phyloP scores from a whole-genome alignment of 2,329 filamentous ascomycete genomes.

The Fusarium stilboides region DNA sequence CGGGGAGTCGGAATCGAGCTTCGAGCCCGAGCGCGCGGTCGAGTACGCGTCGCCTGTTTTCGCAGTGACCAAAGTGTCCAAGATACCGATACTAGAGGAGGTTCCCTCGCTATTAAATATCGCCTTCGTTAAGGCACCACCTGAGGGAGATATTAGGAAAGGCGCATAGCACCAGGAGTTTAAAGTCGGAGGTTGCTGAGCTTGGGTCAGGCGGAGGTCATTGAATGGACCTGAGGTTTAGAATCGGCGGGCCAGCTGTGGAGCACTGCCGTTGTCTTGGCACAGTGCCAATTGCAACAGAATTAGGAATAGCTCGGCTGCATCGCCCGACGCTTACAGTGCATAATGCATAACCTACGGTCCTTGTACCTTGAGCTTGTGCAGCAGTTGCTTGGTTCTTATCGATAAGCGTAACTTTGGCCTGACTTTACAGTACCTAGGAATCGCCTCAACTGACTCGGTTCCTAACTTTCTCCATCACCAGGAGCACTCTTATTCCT shows the following conservation, averaged over 20 bases:
- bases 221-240: slow-evolving; percentile 42
- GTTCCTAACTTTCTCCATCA: slow-evolving; percentile 24
- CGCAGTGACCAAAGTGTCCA: neutral
- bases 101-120: slow-evolving; percentile 6
- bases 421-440: slow-evolving; percentile 27
- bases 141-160: slow-evolving; percentile 35
- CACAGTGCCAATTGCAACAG: slow-evolving; percentile 35
- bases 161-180: slow-evolving; percentile 47
- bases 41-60: slow-evolving; percentile 28
- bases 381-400: slow-evolving; percentile 13
- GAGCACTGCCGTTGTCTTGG: slow-evolving; percentile 19
- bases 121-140: slow-evolving; percentile 37
- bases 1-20: slow-evolving; percentile 23
- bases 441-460: slow-evolving; percentile 35
- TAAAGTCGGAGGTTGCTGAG: slow-evolving; percentile 43
- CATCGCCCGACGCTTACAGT: neutral
- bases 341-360: neutral
- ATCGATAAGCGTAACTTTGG: slow-evolving; percentile 43
- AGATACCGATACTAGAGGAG: slow-evolving; percentile 1
- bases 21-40: slow-evolving; percentile 32
- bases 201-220: slow-evolving; percentile 47
- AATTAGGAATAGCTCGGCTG: accelerated
- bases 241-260: slow-evolving; percentile 40
- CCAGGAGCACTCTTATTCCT: neutral
- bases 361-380: neutral